Conservation (phyloP, 2,329 filamentous ascomycete genomes). For the Fusarium heterosporum region DNA sequence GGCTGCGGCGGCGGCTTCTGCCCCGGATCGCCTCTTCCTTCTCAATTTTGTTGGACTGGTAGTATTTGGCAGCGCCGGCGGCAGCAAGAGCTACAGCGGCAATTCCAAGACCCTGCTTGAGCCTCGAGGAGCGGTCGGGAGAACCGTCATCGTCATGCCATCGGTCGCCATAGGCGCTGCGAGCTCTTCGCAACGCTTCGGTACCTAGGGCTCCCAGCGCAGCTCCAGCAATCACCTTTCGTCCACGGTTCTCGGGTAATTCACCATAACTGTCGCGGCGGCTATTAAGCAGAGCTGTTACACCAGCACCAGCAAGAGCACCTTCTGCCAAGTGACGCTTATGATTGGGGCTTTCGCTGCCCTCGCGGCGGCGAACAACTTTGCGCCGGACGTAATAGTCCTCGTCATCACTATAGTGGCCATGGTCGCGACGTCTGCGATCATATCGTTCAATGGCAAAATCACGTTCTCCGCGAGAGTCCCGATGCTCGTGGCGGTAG, state of each 20-base stretch:
- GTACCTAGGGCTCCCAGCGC: conserved; percentile 72
- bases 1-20: conserved; percentile 63
- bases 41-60: conserved; percentile 69
- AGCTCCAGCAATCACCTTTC: conserved; percentile 70
- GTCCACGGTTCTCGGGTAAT: conserved; percentile 63
- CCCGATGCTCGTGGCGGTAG: conserved; percentile 61
- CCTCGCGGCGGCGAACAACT: conserved; percentile 63
- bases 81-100: conserved; percentile 73
- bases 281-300: conserved; percentile 68
- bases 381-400: conserved; percentile 61
- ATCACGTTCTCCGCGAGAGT: conserved; percentile 53
- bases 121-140: conserved; percentile 58
- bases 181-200: conserved; percentile 69
- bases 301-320: conserved; percentile 72
- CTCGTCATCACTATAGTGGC: conserved; percentile 61
- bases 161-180: conserved; percentile 70
- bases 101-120: conserved; percentile 72
- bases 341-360: conserved; percentile 64
- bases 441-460: conserved; percentile 54
- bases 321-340: conserved; percentile 72
- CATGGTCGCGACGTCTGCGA: conserved; percentile 56
- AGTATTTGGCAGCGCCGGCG: conserved; percentile 73
- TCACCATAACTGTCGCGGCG: conserved; percentile 65
- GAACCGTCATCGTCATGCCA: conserved; percentile 56
- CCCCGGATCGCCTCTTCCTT: conserved; percentile 69